Percentiles rank a stretch among this genome's conserved stretches.
These are phyloP conservation scores for Cylindricascospora bacillispora DNA, from an alignment of 1,139 yeast genomes.

Conservation along the genomic window DNA sequence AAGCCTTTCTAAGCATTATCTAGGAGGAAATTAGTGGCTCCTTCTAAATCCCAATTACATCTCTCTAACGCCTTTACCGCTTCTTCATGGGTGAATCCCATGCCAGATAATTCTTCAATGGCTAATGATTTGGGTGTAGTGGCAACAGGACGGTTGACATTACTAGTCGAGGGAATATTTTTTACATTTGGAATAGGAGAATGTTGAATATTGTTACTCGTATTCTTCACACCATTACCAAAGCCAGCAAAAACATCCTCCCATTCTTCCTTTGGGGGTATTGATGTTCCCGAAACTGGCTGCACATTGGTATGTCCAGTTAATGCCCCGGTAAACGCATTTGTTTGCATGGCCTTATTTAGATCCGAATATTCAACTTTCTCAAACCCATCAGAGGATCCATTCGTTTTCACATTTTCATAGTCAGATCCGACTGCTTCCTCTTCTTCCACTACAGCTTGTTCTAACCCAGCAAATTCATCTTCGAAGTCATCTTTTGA, in stretches of 20 bases:
- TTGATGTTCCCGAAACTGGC: constrained; percentile 3
- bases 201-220: constrained; percentile 3
- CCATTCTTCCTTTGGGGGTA: constrained; percentile 60
- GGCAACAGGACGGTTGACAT: constrained; percentile 25
- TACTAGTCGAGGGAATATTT: constrained; percentile 2
- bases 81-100: constrained; percentile 69
- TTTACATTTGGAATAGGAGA: constrained; percentile 8
- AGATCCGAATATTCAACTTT: constrained; percentile 18
- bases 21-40: constrained; percentile 71
- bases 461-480: constrained; percentile 40
- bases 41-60: constrained; percentile 64
- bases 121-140: constrained; percentile 36
- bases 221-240: constrained; percentile 35
- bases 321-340: constrained; percentile 29
- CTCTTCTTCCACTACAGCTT: constrained; percentile 19
- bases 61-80: constrained; percentile 56
- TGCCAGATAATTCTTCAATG: constrained; percentile 66
- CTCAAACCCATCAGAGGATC: constrained; percentile 18
- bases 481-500: constrained; percentile 29
- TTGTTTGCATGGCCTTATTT: constrained; percentile 23
- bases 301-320: too few relatives aligned
- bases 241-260: constrained; percentile 88
- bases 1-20: constrained; percentile 49
- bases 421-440: constrained; percentile 18
- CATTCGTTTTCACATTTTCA: constrained; percentile 7